These are phyloP conservation scores for Leccinum insolens DNA, from an alignment of 1,284 basidiomycete species.

Conservation along the genomic window DNA sequence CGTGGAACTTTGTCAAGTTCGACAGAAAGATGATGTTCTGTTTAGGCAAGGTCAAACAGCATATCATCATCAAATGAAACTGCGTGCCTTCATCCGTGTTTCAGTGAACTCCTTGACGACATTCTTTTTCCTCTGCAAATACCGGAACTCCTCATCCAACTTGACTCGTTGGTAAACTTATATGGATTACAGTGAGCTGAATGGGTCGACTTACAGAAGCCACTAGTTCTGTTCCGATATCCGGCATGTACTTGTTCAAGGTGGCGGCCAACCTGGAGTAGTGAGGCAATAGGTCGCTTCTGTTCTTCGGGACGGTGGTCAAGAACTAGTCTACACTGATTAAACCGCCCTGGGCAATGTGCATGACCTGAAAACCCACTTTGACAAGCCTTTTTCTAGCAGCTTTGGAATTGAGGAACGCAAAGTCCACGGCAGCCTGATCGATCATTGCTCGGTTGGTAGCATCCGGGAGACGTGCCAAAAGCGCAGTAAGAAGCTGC, in stretches of 20 bases:
- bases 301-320: conserved; percentile 82
- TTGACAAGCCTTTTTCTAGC: conserved; percentile 88
- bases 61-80: neutral
- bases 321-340: conserved; percentile 64
- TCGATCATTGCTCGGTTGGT: conserved; percentile 94
- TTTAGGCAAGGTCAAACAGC: neutral
- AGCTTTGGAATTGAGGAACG: conserved; percentile 94
- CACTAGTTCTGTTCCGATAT: conserved; percentile 84
- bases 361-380: conserved; percentile 45
- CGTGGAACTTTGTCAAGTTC: conserved; percentile 93
- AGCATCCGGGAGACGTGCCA: conserved; percentile 91
- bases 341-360: conserved; percentile 9
- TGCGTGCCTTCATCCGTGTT: conserved; percentile 76
- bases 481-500: conserved; percentile 89
- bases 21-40: conserved; percentile 91
- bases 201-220: conserved; percentile 58
- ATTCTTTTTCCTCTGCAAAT: conserved; percentile 94
- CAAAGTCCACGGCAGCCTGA: conserved; percentile 94
- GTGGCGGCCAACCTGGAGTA: conserved; percentile 92
- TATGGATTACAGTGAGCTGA: neutral
- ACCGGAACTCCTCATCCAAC: conserved; percentile 97
- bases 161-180: conserved; percentile 37
- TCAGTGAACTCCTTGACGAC: conserved; percentile 88
- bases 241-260: conserved; percentile 91
- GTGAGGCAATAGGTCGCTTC: conserved; percentile 91